Conservation (phyloP, 2,329 filamentous ascomycete genomes). For the Huntiella savannae region DNA sequence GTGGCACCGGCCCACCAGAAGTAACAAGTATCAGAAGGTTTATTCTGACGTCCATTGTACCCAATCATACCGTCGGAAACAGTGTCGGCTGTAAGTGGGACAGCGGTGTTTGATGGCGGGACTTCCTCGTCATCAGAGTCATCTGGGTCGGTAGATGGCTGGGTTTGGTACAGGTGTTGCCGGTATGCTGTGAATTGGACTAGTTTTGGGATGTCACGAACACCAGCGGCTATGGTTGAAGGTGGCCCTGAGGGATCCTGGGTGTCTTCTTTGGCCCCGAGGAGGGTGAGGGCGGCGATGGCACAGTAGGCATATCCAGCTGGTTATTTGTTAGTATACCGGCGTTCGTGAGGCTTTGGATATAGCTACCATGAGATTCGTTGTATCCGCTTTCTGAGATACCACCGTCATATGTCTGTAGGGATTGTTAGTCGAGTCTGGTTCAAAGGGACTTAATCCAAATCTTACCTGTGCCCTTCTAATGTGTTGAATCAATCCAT, state of each 20-base stretch:
- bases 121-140: constrained; percentile 19
- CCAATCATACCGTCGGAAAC: constrained; percentile 36
- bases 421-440: neutral
- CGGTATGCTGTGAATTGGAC: constrained; percentile 42
- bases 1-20: constrained; percentile 76
- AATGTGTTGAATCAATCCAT: constrained; percentile 51
- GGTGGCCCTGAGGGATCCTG: constrained; percentile 5
- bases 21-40: constrained; percentile 88
- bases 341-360: constrained; percentile 4
- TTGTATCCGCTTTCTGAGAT: constrained; percentile 60
- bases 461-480: constrained; percentile 33
- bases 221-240: constrained; percentile 16
- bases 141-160: constrained; percentile 21
- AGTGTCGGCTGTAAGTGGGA: constrained; percentile 1
- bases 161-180: constrained; percentile 41
- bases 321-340: neutral
- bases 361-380: constrained; percentile 56
- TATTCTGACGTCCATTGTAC: constrained; percentile 82
- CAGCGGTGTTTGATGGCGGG: constrained; percentile 4
- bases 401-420: constrained; percentile 65
- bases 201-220: constrained; percentile 18
- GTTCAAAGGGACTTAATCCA: constrained; percentile 12
- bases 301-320: constrained; percentile 86
- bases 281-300: constrained; percentile 54
- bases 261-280: constrained; percentile 27